Evolutionary conservation across 192 early-diverging fungal genomes (phyloP).

Genomic region (Lobosporangium transversale): DNA sequence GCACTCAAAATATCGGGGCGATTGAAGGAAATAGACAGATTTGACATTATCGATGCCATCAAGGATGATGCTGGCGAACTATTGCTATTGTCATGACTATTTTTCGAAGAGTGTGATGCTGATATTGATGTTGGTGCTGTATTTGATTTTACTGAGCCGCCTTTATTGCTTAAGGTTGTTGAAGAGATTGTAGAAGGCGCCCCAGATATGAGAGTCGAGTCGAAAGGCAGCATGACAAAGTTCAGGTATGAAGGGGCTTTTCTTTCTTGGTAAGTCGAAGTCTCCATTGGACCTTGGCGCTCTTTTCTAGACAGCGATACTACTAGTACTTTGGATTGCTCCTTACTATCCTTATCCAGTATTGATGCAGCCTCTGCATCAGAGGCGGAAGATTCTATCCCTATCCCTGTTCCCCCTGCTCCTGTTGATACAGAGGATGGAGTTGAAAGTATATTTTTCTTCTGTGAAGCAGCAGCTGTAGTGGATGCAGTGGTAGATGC

Average conservation of each 20-base stretch:
- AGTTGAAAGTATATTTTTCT: not conserved
- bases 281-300: no score
- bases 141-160: not conserved
- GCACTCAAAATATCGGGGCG: slow-evolving; percentile 6
- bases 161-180: not conserved
- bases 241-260: slow-evolving; percentile 20
- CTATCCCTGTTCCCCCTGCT: no score
- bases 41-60: slow-evolving; percentile 2
- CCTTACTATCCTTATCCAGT: not conserved
- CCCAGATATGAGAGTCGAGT: slow-evolving; percentile 11
- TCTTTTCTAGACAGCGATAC: not conserved
- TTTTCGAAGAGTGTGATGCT: not conserved
- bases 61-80: no score
- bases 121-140: not conserved
- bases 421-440: no score
- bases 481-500: no score
- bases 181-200: not conserved
- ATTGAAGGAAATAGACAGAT: slow-evolving; percentile 12
- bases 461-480: no score
- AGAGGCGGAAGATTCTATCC: not conserved
- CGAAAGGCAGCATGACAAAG: slow-evolving; percentile 33
- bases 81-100: no score
- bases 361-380: not conserved
- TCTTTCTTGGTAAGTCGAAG: no score
- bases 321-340: not conserved